These are phyloP conservation scores for Keithomyces neogunnii DNA, from an alignment of 2,329 filamentous ascomycete genomes.

Conservation along the genomic window DNA sequence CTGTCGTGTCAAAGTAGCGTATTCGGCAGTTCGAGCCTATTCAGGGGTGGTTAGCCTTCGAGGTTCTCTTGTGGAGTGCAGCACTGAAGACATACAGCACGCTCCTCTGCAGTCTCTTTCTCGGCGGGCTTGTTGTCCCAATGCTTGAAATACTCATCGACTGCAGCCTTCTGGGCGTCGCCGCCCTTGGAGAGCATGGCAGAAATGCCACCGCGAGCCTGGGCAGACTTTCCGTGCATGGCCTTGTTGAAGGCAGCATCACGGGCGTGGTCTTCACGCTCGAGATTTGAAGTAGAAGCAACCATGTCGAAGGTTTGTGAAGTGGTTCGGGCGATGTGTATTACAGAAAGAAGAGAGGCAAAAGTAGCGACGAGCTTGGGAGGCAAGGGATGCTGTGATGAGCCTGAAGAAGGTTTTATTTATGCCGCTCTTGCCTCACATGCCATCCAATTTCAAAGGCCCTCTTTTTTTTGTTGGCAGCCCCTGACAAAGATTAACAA, in stretches of 20 bases:
- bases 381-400: neutral
- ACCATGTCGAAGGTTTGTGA: constrained; percentile 31
- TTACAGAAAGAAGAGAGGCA: neutral
- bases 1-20: constrained; percentile 89
- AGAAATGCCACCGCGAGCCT: constrained; percentile 62
- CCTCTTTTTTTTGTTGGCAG: constrained; percentile 1
- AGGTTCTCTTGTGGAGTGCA: neutral
- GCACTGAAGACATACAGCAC: constrained; percentile 52
- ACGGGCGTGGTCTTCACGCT: constrained; percentile 73
- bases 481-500: constrained; percentile 4
- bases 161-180: constrained; percentile 67
- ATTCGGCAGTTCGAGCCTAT: constrained; percentile 73
- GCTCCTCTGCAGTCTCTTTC: constrained; percentile 73
- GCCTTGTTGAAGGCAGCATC: constrained; percentile 89
- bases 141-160: constrained; percentile 93
- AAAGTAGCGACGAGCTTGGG: neutral
- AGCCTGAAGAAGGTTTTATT: constrained; percentile 5
- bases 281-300: constrained; percentile 43
- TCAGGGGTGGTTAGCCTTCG: constrained; percentile 10
- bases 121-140: constrained; percentile 79
- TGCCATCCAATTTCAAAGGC: constrained; percentile 4
- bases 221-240: constrained; percentile 66
- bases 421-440: neutral
- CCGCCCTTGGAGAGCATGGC: constrained; percentile 80
- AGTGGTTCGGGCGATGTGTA: neutral